Percentiles rank a stretch among this genome's conserved stretches.
Conservation (phyloP, 2,329 filamentous ascomycete species). For the Fusarium armeniacum region DNA sequence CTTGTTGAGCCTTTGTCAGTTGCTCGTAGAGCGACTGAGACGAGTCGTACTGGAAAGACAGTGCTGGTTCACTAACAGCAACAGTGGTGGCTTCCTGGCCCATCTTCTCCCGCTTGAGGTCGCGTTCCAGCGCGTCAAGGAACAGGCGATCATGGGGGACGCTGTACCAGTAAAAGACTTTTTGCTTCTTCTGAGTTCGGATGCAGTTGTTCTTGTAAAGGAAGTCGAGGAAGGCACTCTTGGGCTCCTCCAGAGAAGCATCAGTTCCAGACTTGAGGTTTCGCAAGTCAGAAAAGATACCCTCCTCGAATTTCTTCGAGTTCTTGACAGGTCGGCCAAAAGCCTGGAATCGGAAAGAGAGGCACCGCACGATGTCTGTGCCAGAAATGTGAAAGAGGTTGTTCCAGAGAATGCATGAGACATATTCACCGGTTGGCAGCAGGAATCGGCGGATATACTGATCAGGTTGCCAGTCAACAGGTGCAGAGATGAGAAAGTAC, state of each 20-base stretch:
- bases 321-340: constrained; percentile 99
- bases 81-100: constrained; percentile 97
- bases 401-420: constrained; percentile 97
- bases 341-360: constrained; percentile 98
- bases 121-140: constrained; percentile 95
- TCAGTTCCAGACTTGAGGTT: constrained; percentile 99
- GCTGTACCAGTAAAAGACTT: constrained; percentile 99
- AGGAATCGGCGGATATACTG: constrained; percentile 97
- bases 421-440: constrained; percentile 96
- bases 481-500: constrained; percentile 99
- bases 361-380: constrained; percentile 97
- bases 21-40: constrained; percentile 99
- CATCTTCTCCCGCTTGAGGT: constrained; percentile 99
- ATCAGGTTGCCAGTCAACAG: constrained; percentile 96
- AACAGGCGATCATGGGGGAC: constrained; percentile 98
- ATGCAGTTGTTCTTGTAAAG: constrained; percentile 99
- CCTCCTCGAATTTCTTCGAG: constrained; percentile 99
- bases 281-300: constrained; percentile 97
- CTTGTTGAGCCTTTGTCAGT: constrained; percentile 98
- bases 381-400: constrained; percentile 99
- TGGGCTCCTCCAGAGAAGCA: constrained; percentile 97
- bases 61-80: constrained; percentile 94
- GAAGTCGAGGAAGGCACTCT: constrained; percentile 98
- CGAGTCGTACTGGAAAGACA: constrained; percentile 99
- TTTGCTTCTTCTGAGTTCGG: constrained; percentile 99